Conservation (phyloP, 306 rosid genomes). For the Rosa lucieae region DNA sequence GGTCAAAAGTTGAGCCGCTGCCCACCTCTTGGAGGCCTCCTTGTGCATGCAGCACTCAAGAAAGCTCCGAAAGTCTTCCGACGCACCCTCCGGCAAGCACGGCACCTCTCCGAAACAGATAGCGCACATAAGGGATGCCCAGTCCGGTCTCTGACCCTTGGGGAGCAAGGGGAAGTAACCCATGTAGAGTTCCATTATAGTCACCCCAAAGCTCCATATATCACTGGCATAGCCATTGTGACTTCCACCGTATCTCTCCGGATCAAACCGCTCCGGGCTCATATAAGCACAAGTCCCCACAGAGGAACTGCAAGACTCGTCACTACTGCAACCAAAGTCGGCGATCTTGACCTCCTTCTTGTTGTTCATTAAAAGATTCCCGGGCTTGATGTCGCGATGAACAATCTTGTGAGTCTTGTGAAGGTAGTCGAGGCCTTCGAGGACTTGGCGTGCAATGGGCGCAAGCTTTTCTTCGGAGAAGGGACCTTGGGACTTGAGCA, state of each 20-base stretch:
- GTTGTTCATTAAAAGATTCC: slow-evolving; percentile 56
- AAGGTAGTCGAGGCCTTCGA: slow-evolving; percentile 61
- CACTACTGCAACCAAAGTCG: slow-evolving; percentile 83
- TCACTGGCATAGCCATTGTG: slow-evolving; percentile 76
- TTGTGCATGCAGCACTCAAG: slow-evolving; percentile 71
- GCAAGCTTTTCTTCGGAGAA: slow-evolving; percentile 56
- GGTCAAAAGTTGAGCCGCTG: slow-evolving; percentile 57
- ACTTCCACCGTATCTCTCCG: slow-evolving; percentile 62
- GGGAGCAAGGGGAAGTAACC: slow-evolving; percentile 79
- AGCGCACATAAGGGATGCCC: slow-evolving; percentile 83
- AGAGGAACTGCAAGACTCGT: slow-evolving; percentile 61
- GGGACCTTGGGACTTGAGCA: slow-evolving; percentile 44
- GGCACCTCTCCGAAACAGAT: slow-evolving; percentile 83
- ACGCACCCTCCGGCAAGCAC: slow-evolving; percentile 43
- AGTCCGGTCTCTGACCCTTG: slow-evolving; percentile 78
- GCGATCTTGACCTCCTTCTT: slow-evolving; percentile 68
- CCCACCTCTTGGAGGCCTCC: slow-evolving; percentile 71
- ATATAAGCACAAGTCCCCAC: slow-evolving; percentile 94
- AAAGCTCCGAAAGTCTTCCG: slow-evolving; percentile 53
- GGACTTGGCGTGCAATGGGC: slow-evolving; percentile 57
- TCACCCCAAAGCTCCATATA: slow-evolving; percentile 87
- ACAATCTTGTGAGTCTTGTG: slow-evolving; percentile 65
- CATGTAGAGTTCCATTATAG: slow-evolving; percentile 73
- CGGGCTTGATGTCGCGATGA: slow-evolving; percentile 82
- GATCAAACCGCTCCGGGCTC: slow-evolving; percentile 95